Percentiles rank a stretch among this genome's conserved stretches.
Conservation (phyloP, 2,329 filamentous ascomycete genomes). For the Aspergillus spinulosporus region DNA sequence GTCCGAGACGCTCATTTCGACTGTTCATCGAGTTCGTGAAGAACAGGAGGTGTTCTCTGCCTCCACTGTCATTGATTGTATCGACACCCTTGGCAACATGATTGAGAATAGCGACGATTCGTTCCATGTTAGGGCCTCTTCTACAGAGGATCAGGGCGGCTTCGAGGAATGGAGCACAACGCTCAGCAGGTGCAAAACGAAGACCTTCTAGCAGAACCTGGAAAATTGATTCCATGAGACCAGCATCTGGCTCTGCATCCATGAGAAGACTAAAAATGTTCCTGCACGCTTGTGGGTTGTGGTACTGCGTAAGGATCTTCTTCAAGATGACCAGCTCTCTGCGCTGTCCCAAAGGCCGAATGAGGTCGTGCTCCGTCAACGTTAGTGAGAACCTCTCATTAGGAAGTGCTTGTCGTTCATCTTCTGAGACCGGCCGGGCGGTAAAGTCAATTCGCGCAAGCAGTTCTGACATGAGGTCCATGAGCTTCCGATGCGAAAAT, state of each 20-base stretch:
- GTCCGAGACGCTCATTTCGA: slow-evolving; percentile 39
- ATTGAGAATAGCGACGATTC: slow-evolving; percentile 41
- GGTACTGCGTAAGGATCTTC: slow-evolving; percentile 65
- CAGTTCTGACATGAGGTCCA: slow-evolving; percentile 44
- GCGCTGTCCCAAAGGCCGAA: slow-evolving; percentile 37
- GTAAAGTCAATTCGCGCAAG: slow-evolving; percentile 42
- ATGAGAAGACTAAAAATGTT: slow-evolving; percentile 61
- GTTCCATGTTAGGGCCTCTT: slow-evolving; percentile 36
- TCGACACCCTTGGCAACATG: slow-evolving; percentile 49
- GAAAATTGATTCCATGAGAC: slow-evolving; percentile 50
- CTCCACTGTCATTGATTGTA: slow-evolving; percentile 51
- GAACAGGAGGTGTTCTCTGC: slow-evolving; percentile 51
- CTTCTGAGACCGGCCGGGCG: slow-evolving; percentile 28
- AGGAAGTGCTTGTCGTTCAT: slow-evolving; percentile 24
- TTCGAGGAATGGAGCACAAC: slow-evolving; percentile 59
- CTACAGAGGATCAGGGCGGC: slow-evolving; percentile 57
- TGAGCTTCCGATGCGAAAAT: slow-evolving; percentile 45
- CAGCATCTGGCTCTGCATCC: slow-evolving; percentile 53
- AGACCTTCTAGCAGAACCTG: slow-evolving; percentile 57
- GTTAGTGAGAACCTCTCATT: slow-evolving; percentile 39
- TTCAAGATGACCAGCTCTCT: slow-evolving; percentile 49
- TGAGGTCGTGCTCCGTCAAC: slow-evolving; percentile 33
- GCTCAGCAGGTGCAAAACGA: slow-evolving; percentile 50
- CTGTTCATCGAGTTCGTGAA: slow-evolving; percentile 55
- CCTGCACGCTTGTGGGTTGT: slow-evolving; percentile 55